A percentile compares a stretch with the other conserved stretches of the same genome.
These are phyloP conservation scores for Recurvomyces mirabilis DNA, from an alignment of 495 filamentous ascomycete genomes.

Conservation along the genomic window DNA sequence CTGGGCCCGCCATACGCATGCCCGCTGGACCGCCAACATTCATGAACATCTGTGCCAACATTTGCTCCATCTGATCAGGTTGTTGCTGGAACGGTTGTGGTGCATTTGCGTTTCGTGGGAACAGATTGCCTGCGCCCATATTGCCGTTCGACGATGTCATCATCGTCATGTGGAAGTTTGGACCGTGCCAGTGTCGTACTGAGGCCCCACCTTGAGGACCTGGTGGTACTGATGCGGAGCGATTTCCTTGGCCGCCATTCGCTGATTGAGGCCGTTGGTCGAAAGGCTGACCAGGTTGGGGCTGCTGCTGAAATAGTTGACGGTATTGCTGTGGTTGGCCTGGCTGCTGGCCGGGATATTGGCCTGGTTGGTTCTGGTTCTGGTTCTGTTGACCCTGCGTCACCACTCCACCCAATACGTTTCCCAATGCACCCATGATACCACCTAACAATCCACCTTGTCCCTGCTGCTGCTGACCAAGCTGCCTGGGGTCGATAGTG, in stretches of 20 bases:
- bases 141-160: background rate
- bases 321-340: constrained; percentile 3
- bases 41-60: constrained; percentile 18
- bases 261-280: constrained; percentile 3
- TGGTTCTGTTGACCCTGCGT: constrained; percentile 4
- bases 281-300: too few species aligned
- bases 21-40: constrained; percentile 11
- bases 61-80: constrained; percentile 16
- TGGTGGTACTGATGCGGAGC: constrained; percentile 4
- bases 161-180: constrained; percentile 7
- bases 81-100: constrained; percentile 19
- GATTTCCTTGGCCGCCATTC: background rate
- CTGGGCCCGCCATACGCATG: background rate
- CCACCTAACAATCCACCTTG: constrained; percentile 1
- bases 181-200: constrained; percentile 6
- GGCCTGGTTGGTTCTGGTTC: background rate
- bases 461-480: constrained; percentile 5
- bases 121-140: constrained; percentile 14
- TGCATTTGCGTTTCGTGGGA: constrained; percentile 24
- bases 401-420: background rate
- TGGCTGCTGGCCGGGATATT: background rate
- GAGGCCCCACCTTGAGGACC: background rate
- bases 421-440: background rate
- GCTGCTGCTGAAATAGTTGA: background rate
- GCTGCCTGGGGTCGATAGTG: background rate